Evolutionary conservation across 2,329 filamentous ascomycete species (phyloP), one percentile per base, ranked within the genome.

Genomic region (Epicoccum sorghinum): DNA sequence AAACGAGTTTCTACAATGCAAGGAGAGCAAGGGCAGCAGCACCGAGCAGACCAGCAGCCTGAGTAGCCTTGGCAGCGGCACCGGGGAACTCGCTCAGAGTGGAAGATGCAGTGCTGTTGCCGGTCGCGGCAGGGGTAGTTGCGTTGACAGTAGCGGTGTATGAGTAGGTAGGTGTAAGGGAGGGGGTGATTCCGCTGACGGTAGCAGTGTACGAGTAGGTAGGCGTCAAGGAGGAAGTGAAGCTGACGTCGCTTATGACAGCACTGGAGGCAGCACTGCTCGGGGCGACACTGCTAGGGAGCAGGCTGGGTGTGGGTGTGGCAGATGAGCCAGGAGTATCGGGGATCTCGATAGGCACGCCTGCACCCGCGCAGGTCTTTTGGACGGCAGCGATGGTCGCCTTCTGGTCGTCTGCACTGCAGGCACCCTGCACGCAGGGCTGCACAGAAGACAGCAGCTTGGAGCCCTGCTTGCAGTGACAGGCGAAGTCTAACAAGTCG

Each of bases 401-500:
- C 39, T 55, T 65, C 59, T 78, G 75, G 57, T 80, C 78, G 0
- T 61, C 55, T 14, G 67, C 36, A 6, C 59, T 59, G 68, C 80
- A 82, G 18, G 72, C 72, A 32, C 68, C 64, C 65, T 79, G 47
- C 25, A 82, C 79, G 55, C 80, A 82, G 38, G 80, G 80, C 52
- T 75, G 75, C 54, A 82, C 74, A 39, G 66, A 50, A 38, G 60
- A 48, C 41, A 80, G 65, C 39, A 82, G 74, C 29, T 58, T n/a
- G 32, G 71, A 64, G 37, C 78, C 69, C 68, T 79, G 77, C 64
- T 75, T 64, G 71, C 79, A 81, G 69, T 66, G 64, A 54, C 64
- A 66, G 32, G 73, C 74, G 65, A 82, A 82, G 72, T 82, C 79
- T 56, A 72, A 75, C 30, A 82, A 62, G 12, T 51, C 13, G n/a